Evolutionary conservation across 2,329 filamentous ascomycete genomes (phyloP).

Genomic region (Teratosphaeria nubilosa): DNA sequence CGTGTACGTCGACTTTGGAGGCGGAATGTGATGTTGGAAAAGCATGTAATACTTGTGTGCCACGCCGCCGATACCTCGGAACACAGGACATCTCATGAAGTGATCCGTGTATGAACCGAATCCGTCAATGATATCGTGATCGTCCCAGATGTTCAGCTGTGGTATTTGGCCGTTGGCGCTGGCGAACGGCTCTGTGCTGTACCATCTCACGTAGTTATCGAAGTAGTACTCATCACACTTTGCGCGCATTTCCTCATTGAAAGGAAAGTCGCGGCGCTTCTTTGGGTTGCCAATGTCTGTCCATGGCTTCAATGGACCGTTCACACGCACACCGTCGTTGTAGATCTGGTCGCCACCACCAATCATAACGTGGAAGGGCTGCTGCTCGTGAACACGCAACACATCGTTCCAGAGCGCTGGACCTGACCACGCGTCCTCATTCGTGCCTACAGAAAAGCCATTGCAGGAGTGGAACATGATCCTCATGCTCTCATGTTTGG

Average conservation of each 20-base stretch:
- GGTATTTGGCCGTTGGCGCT: conserved; percentile 52
- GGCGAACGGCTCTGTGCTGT: conserved; percentile 55
- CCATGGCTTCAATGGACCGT: conserved; percentile 64
- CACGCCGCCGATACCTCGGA: conserved; percentile 53
- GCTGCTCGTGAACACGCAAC: conserved; percentile 47
- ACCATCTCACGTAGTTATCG: conserved; percentile 55
- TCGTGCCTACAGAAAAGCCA: conserved; percentile 56
- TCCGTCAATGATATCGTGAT: conserved; percentile 56
- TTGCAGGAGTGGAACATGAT: conserved; percentile 63
- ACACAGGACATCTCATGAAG: conserved; percentile 56
- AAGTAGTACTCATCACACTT: conserved; percentile 54
- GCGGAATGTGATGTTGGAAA: conserved; percentile 69
- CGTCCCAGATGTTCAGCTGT: conserved; percentile 57
- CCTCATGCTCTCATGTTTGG: conserved; percentile 53
- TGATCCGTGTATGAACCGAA: conserved; percentile 57
- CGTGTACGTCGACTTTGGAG: conserved; percentile 76
- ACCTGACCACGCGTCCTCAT: conserved; percentile 52
- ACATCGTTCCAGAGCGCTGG: conserved; percentile 55
- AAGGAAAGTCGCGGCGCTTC: conserved; percentile 52
- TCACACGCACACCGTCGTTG: conserved; percentile 69
- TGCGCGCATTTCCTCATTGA: conserved; percentile 51
- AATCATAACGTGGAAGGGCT: conserved; percentile 61
- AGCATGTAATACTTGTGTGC: conserved; percentile 50
- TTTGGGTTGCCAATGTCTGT: conserved; percentile 51
- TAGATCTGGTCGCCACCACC: conserved; percentile 85